phyloP scores from a whole-genome alignment of 768 basidiomycete species.

The Lentinula aciculospora region DNA sequence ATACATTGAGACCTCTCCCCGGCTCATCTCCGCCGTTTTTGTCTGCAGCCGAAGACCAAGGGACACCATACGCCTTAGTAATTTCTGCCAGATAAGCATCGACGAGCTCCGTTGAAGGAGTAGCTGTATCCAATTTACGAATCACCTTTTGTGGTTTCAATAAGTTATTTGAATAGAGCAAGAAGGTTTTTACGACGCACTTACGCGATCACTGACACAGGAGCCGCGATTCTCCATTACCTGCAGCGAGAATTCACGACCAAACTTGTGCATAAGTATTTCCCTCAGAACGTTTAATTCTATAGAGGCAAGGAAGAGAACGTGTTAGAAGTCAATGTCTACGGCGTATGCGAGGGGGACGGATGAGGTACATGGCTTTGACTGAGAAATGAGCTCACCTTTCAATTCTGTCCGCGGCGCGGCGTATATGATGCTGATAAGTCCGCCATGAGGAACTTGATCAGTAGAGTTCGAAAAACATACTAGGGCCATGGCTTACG shows the following conservation, averaged over 20 bases:
- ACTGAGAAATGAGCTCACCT: slow-evolving; percentile 34
- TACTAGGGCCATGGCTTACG: slow-evolving; percentile 13
- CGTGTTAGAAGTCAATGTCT: not conserved
- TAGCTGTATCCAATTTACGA: slow-evolving; percentile 63
- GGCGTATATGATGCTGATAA: slow-evolving; percentile 72
- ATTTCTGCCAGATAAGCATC: slow-evolving; percentile 89
- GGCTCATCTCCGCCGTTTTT: slow-evolving; percentile 18
- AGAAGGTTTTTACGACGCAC: slow-evolving; percentile 16
- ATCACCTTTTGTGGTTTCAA: slow-evolving; percentile 45
- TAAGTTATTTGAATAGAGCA: not conserved
- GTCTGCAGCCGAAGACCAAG: slow-evolving; percentile 46
- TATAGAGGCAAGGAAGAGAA: slow-evolving; percentile 18
- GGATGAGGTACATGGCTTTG: not conserved
- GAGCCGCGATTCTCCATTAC: slow-evolving; percentile 81
- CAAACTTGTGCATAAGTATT: slow-evolving; percentile 93
- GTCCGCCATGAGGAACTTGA: not conserved
- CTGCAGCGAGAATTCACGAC: slow-evolving; percentile 81
- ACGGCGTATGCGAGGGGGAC: not conserved
- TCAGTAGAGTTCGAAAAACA: not conserved
- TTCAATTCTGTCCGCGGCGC: slow-evolving; percentile 90
- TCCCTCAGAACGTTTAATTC: slow-evolving; percentile 90
- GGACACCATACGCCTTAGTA: slow-evolving; percentile 77
- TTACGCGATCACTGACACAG: slow-evolving; percentile 80
- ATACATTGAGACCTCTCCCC: slow-evolving; percentile 35
- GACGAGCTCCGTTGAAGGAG: slow-evolving; percentile 71